Base-by-base conservation (phyloP, 106 monocot genomes). In the Acorus gramineus region DNA sequence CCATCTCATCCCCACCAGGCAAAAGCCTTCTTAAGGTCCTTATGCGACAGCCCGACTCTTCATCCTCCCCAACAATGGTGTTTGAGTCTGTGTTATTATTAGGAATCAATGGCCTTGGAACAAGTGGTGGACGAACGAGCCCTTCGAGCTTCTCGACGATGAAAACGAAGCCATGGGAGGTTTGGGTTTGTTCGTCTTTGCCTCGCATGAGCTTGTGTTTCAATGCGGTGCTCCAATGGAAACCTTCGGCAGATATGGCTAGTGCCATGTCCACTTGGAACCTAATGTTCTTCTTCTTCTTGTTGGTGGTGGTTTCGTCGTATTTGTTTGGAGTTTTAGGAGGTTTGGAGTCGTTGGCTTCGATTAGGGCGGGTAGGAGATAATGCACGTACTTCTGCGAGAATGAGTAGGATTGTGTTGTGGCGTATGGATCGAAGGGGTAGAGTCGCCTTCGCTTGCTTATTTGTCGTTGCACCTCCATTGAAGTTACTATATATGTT, bases 251-350 rank as follows among this genome's bases (percentile, higher is more conserved):
- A 2, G 86, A 76, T 48, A 53, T 7, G 4, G 63, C 79, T 49
- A 86, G 49, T 7, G 85, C 85, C 79, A 86, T 82, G 72, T 86
- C 79, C 28, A 82, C 71, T 52, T 79, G 76, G 11, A 79, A 73
- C 14, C 79, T 69, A 49, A 86, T 73, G 4, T 43, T 66, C 54
- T 67, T 67, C 47, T 60, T 55, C 2, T 65, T 66, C 14, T 73
- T 67, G 3, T 52, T 4, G 3, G 47, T 60, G 9, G 63, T 49
- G 3, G 46, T 51, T 47, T 56, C 70, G 7, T 43, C 9, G 10
- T 6, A 57, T 28, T 28, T 28, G 28, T 28, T 28, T 28, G 28
- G 28, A 28, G 1, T 28, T 28, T 28, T 28, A 28, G 28, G 28
- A 28, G 60, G 63, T 6, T 47, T 6, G 42, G 5, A 9, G 56